Base-by-base conservation (phyloP, 2,329 filamentous ascomycete species). In the Colletotrichum aenigma region DNA sequence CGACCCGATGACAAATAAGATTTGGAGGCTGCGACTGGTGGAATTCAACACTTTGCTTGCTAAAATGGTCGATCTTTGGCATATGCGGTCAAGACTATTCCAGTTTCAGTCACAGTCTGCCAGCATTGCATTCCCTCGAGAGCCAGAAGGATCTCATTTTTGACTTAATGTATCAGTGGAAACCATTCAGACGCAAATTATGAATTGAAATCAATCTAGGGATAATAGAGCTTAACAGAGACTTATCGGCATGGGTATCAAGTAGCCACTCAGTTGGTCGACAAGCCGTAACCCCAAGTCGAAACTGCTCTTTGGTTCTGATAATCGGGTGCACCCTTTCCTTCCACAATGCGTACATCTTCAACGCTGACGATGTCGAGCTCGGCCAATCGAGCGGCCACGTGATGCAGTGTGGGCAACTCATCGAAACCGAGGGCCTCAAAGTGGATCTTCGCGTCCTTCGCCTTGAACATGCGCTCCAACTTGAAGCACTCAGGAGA, bases 341-440 rank as follows among this genome's bases (percentile, higher is more conserved):
- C 90, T 52, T 87, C 84, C 5, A 93, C 82, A 30, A 70, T 52
- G 16, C 56, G 32, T 13, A 70, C 56, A 12, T 62, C 67, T 30
- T 62, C 55, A 58, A 93, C 81, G 71, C 88, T 88, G 78, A 89
- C 91, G 3, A 92, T 81, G 0, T 91, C 91, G 4, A 93, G 84
- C 77, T 90, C 88, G 2, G 86, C 86, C 70, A 93, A 80, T 16
- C 87, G 83, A 13, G 83, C 81, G 8, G 90, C 83, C 9, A 93
- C 83, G 79, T 93, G 89, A 79, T 93, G 91, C 66, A 93, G 82
- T 4, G 91, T 93, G 0, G 92, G 92, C 68, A 93, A 79, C 4
- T 82, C 83, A 58, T 90, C 84, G 89, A 88, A 90, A 78, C 90
- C 87, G 21, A 88, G 78, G 0, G 82, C 83, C 61, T 90, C 85